Evolutionary conservation across 805 yeast genomes (phyloP), one percentile per base, ranked within the genome.

Genomic region (Candida rishiriensis): DNA sequence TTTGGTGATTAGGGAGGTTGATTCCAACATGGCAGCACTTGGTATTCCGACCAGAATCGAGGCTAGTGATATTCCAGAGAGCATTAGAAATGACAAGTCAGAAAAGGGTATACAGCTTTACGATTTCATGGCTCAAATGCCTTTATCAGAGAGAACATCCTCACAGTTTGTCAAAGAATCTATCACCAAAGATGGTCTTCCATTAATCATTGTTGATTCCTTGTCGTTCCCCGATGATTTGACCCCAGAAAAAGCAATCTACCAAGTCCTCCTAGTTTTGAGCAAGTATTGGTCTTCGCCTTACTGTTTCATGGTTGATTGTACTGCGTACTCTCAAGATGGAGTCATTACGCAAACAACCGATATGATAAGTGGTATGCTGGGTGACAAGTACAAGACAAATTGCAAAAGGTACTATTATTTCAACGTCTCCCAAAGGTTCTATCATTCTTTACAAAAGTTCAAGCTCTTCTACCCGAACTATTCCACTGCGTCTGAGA

Each of bases 41-140:
- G 90, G 90, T 0, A 76, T 78, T 50, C 89, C 90, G 0, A 72
- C 70, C 39, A 67, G 79, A 36, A 64, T 73, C 17, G 72, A 72
- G 36, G 79, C 78, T 10, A 75, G 79, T 45, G 81, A 78, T 47
- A 75, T 82, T 15, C 79, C 84, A 0, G 69, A 72, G 4, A 69
- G 72, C 14, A 72, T 79, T 30, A 76, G 73, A 45, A 73, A 73
- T 31, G 72, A 72, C 38, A 69, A 65, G 33, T 51, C 66, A 38
- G 77, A 75, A 34, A 70, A 68, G 31, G 75, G 76, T 40, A 64
- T 74, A 1, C 77, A 75, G 44, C 68, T 82, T 21, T 80, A 78
- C 53, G 95, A 88, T 44, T 85, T 85, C 51, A 82, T 88, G 88
- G 75, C 79, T 21, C 81, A 79, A 44, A 75, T 80, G 63, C 70